Percentiles rank a stretch among this genome's conserved stretches.
phyloP scores from a whole-genome alignment of 192 early-diverging fungal species.

The Backusella liffmaniae region DNA sequence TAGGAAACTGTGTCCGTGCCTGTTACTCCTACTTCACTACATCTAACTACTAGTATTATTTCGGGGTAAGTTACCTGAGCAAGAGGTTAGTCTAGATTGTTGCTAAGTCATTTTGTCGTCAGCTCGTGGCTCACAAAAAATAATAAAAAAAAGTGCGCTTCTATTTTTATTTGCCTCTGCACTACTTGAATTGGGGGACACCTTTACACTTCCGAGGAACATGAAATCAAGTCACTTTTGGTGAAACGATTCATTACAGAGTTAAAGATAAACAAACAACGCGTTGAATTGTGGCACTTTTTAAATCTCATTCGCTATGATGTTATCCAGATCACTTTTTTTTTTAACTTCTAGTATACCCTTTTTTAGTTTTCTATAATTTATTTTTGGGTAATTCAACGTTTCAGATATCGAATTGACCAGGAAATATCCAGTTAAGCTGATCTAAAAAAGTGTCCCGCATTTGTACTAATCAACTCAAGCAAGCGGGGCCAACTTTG shows the following conservation, averaged over 20 bases:
- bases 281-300: conserved; percentile 3
- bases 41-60: not conserved
- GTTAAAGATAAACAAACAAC: conserved; percentile 7
- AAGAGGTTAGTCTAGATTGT: not conserved
- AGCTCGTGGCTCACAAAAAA: not conserved
- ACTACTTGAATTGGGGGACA: not conserved
- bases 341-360: not conserved
- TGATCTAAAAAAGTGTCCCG: not conserved
- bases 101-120: not conserved
- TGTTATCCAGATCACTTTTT: not conserved
- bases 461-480: not conserved
- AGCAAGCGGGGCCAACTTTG: not conserved
- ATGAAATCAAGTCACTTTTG: conserved; percentile 1
- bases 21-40: not conserved
- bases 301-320: not conserved
- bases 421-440: not conserved
- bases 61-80: not conserved
- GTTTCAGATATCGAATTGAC: conserved; percentile 4
- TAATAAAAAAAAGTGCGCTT: not conserved
- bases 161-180: not conserved
- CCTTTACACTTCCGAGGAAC: not conserved
- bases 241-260: conserved; percentile 4
- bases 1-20: conserved; percentile 1
- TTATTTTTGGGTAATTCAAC: conserved; percentile 3
- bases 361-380: not conserved